Evolutionary conservation across 2,329 filamentous ascomycete species (phyloP), one percentile per base, ranked within the genome.

Genomic region (Macrophomina phaseolina): DNA sequence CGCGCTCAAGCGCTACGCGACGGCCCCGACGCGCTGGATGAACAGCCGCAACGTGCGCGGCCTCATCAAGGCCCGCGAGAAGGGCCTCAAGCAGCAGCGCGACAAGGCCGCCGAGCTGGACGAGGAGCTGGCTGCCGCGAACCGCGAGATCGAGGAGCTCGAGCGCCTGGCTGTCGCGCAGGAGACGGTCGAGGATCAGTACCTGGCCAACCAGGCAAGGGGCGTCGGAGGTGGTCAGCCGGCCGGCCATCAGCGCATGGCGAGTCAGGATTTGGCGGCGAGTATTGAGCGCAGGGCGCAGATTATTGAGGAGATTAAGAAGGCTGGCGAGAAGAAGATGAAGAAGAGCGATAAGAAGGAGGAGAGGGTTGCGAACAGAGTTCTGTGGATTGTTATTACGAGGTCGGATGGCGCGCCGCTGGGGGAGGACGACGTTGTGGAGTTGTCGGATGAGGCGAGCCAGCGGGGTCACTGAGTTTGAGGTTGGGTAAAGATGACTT

Each of bases 291-390:
- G 53, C 34, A 46, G 52, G 16, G 30, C 51, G 32, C 40, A 56
- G 32, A 46, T 65, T 5, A 51, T 65, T 4, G 63, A 58, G n/a
- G 63, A 65, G 63, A 65, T 65, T 4, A 46, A 38, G 23, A 55
- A 49, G 42, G 63, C 63, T 6, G 63, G 63, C 5, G 63, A 65
- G 63, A 49, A 49, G 51, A 65, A 65, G 52, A 65, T 65, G 3
- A 58, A 51, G 52, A 65, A 65, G 51, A 48, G 36, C 5, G 63
- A 65, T 4, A 65, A 51, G 51, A 65, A 65, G 52, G 63, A 65
- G 42, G 63, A 65, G 52, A 46, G 12, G 30, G 46, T 65, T 38
- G 63, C 52, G 12, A 65, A 65, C 42, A 49, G 63, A 32, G 48
- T 65, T 8, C 52, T 65, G 4, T 58, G 63, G 63, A 42, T 65